phyloP scores from a whole-genome alignment of 1,139 yeast genomes.

The Zygoascus meyerae region DNA sequence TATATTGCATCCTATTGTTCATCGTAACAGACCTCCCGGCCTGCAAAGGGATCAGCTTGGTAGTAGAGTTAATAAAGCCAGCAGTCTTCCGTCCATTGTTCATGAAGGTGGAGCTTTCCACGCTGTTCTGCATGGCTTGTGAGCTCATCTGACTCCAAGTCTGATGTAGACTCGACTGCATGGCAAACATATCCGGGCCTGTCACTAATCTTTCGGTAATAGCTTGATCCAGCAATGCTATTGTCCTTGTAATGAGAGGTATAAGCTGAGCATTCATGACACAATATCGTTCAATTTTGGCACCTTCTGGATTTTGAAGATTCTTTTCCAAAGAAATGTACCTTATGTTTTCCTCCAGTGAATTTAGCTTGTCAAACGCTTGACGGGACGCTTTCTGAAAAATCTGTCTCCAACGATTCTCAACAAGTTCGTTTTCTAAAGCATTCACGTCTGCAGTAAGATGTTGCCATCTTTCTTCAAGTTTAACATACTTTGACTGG shows the following conservation, averaged over 20 bases:
- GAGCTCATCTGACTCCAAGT: constrained; percentile 17
- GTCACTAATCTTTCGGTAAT: constrained; percentile 19
- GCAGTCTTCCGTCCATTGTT: background rate
- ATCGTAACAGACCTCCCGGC: background rate
- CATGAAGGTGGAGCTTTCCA: background rate
- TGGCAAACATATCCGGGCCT: constrained; percentile 18
- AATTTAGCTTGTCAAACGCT: constrained; percentile 23
- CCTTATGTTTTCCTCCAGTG: constrained; percentile 17
- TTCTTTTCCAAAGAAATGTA: constrained; percentile 13
- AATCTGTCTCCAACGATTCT: constrained; percentile 47
- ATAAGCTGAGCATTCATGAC: constrained; percentile 21
- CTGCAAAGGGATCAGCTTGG: constrained; percentile 1
- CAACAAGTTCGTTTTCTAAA: constrained; percentile 45
- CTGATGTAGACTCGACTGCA: constrained; percentile 19
- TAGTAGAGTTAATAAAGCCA: background rate
- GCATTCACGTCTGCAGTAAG: constrained; percentile 38
- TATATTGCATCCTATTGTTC: background rate
- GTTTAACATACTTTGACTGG: constrained; percentile 37
- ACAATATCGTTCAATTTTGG: constrained; percentile 13
- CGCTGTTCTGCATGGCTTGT: background rate
- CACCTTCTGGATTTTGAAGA: constrained; percentile 11
- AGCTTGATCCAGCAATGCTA: constrained; percentile 22
- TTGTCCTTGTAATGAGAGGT: constrained; percentile 18
- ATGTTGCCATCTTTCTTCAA: constrained; percentile 40
- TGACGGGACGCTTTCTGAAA: constrained; percentile 23